Evolutionary conservation across 78 protist species (phyloP).

Genomic region (Corallochytrium limacisporum): DNA sequence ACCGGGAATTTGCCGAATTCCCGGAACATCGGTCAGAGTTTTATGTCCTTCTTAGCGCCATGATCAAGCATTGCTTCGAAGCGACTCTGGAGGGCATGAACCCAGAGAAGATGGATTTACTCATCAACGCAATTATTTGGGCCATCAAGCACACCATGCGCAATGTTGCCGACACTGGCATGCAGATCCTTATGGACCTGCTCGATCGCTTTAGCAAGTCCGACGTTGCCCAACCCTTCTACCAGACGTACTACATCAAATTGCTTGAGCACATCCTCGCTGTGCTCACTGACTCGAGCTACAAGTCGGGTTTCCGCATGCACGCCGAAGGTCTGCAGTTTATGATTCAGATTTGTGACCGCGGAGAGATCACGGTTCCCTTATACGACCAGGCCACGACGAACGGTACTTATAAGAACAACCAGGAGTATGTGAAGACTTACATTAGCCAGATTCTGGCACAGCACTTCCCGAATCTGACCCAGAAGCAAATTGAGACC

Average conservation of each 20-base stretch:
- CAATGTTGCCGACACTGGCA: slow-evolving; percentile 57
- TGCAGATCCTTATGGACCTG: slow-evolving; percentile 38
- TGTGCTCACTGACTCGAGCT: slow-evolving; percentile 55
- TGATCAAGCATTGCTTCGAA: slow-evolving; percentile 50
- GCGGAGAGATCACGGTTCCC: no score
- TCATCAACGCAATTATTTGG: slow-evolving; percentile 62
- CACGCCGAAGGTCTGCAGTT: slow-evolving; percentile 19
- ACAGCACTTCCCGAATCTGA: no score
- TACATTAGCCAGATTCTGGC: no score
- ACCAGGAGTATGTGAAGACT: no score
- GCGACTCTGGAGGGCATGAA: no score
- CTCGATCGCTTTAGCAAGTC: not conserved
- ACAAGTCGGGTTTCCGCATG: slow-evolving; percentile 21
- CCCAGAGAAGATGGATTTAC: not conserved
- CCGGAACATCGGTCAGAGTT: slow-evolving; percentile 72
- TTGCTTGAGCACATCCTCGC: slow-evolving; percentile 40
- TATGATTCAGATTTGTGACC: not conserved
- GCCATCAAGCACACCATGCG: slow-evolving; percentile 75
- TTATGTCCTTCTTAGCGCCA: slow-evolving; percentile 46
- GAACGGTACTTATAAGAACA: no score
- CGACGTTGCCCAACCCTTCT: not conserved
- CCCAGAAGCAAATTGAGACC: not conserved
- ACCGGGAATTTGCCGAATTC: slow-evolving; percentile 47
- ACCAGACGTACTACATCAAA: slow-evolving; percentile 15
- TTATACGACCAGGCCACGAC: no score